These are phyloP conservation scores for Nannochloropsis salina DNA, from an alignment of 108 stramenopile genomes.

Conservation along the genomic window DNA sequence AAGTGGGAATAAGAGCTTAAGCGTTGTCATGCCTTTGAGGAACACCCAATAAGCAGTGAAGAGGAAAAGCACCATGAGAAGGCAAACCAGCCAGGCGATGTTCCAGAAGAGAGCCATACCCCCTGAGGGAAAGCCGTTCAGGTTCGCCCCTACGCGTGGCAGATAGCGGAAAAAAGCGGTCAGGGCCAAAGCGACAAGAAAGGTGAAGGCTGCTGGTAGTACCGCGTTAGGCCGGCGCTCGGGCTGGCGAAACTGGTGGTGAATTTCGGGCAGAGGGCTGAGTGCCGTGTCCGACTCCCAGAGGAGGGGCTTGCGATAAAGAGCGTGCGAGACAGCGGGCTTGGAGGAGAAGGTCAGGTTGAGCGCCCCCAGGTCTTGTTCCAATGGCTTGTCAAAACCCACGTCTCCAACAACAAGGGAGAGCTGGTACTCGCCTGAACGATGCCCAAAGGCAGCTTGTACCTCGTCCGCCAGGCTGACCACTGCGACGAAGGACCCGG, in stretches of 20 bases:
- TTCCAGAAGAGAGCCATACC: neutral
- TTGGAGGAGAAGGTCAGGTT: neutral
- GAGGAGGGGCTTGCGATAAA: neutral
- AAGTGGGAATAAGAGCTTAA: neutral
- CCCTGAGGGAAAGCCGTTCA: neutral
- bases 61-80: neutral
- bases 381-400: neutral
- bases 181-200: neutral
- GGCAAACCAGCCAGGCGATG: neutral
- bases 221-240: neutral
- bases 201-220: neutral
- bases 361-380: neutral
- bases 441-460: neutral
- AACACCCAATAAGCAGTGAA: neutral
- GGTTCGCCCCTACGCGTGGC: neutral
- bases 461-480: neutral
- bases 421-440: neutral
- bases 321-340: neutral
- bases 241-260: constrained; percentile 19
- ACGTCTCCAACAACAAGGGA: neutral
- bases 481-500: neutral
- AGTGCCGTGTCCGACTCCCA: constrained; percentile 12
- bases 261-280: neutral
- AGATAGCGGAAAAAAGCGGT: neutral
- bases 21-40: neutral